A percentile compares a stretch with the other conserved stretches of the same genome.
These are phyloP conservation scores for Cryptococcus sp. DNA, from an alignment of 1,284 basidiomycete species.

Conservation along the genomic window DNA sequence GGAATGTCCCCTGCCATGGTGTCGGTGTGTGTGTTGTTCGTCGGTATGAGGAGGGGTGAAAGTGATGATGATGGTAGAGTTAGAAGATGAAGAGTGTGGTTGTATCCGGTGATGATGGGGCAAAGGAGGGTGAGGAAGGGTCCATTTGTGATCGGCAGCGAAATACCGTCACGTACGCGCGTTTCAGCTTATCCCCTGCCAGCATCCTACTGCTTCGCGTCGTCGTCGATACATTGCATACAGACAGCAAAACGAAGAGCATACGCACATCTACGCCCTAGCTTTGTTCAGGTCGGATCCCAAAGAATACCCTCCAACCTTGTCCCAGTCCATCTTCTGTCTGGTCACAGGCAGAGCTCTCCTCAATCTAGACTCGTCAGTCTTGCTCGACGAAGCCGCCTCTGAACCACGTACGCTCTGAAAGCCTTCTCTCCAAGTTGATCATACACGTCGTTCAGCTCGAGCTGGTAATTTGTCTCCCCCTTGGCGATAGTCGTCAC, in stretches of 20 bases:
- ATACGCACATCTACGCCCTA: constrained; percentile 5
- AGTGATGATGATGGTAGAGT: no score
- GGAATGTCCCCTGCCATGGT: no score
- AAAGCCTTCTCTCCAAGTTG: constrained; percentile 87
- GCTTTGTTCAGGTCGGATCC: constrained; percentile 66
- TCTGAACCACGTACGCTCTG: constrained; percentile 57
- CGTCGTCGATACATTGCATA: background rate
- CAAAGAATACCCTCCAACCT: constrained; percentile 76
- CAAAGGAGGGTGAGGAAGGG: no score
- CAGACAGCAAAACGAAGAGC: no score
- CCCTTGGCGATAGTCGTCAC: constrained; percentile 72
- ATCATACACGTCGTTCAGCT: constrained; percentile 71
- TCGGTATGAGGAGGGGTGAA: no score
- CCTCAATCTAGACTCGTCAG: constrained; percentile 54
- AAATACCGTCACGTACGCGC: no score
- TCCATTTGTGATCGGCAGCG: no score
- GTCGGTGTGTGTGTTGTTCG: no score
- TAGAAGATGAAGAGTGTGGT: no score
- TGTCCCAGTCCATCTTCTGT: constrained; percentile 91
- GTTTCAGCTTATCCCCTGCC: no score
- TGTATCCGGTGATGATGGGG: no score
- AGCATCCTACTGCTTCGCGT: no score
- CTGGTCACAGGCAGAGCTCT: constrained; percentile 84
- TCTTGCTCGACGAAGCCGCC: background rate
- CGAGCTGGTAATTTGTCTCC: constrained; percentile 71